Base-by-base conservation (phyloP, 768 basidiomycete genomes). In the Gelatoporia subvermispora region DNA sequence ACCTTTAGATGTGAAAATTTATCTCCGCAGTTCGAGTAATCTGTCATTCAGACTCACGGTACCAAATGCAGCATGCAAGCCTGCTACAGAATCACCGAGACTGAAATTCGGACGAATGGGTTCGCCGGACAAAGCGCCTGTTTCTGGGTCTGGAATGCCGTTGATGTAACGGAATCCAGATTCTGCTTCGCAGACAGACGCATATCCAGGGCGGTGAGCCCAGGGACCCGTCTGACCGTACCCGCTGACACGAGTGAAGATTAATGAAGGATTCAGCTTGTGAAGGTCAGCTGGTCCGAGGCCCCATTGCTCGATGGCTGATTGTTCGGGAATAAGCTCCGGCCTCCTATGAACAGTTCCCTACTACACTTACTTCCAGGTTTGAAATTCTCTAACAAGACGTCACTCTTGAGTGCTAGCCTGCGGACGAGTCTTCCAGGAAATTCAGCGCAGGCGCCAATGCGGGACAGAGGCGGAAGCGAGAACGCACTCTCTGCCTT, bases 161-260 rank as follows among this genome's bases (percentile, higher is more conserved):
- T 87, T 87, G 58, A 87, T 84, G 59, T 78, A 82, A 2, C 85
- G 73, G 61, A 86, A 87, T 2, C 85, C 84, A 2, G 84, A 81
- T 51, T 87, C 83, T 0, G 83, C 84, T 66, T 87, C 85, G 53
- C 84, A 87, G 3, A 87, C 84, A 4, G 84, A 82, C 2, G 85
- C 84, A 52, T 82, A 87, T 18, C 85, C 84, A 4, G 84, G 83
- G 11, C 82, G 75, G 18, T 76, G 72, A 0, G 81, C 74, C 84
- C 84, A 86, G 20, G 85, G 84, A 2, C 84, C 85, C 0, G 82
- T 85, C 57, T 87, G 85, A 2, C 85, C 84, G 54, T 85, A 87
- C 7, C 85, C 84, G 52, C 82, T 84, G 18, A 87, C 81, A 53
- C 93, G 90, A 7, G 93, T 95, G 61, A 90, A 93, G 58, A 97